phyloP scores from a whole-genome alignment of 805 yeast genomes.

The Clavispora asparagi region DNA sequence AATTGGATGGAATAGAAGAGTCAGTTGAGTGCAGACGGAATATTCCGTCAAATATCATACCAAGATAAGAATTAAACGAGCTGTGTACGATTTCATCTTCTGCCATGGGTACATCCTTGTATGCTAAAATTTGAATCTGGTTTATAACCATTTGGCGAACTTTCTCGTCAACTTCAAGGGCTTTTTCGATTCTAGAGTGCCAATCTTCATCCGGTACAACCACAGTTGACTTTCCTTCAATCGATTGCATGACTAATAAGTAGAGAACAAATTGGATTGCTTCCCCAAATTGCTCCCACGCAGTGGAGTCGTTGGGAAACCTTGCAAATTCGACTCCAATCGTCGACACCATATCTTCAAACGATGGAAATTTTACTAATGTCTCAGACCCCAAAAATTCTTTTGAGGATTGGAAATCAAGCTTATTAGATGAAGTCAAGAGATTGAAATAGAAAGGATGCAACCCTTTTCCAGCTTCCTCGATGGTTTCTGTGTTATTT shows the following conservation, averaged over 20 bases:
- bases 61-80: conserved; percentile 21
- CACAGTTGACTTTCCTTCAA: conserved; percentile 46
- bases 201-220: conserved; percentile 70
- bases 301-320: conserved; percentile 18
- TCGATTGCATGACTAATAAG: conserved; percentile 61
- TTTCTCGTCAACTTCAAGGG: conserved; percentile 54
- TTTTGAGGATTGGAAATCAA: conserved; percentile 38
- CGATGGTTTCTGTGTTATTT: conserved; percentile 68
- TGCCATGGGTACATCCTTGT: conserved; percentile 12
- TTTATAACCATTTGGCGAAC: conserved; percentile 33
- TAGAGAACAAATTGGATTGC: conserved; percentile 53
- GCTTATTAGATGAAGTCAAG: conserved; percentile 39
- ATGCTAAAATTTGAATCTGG: conserved; percentile 15
- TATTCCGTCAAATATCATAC: conserved; percentile 33
- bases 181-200: conserved; percentile 63
- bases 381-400: conserved; percentile 41
- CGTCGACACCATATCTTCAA: conserved; percentile 32
- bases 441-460: conserved; percentile 78
- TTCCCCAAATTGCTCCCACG: conserved; percentile 28
- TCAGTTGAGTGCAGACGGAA: conserved; percentile 17
- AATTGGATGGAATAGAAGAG: conserved; percentile 14
- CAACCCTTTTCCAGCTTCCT: conserved; percentile 75
- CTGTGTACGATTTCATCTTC: conserved; percentile 9
- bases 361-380: conserved; percentile 49
- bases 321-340: conserved; percentile 18